Base-by-base conservation (phyloP, 257 asterid genomes). In the Gentiana straminea region DNA sequence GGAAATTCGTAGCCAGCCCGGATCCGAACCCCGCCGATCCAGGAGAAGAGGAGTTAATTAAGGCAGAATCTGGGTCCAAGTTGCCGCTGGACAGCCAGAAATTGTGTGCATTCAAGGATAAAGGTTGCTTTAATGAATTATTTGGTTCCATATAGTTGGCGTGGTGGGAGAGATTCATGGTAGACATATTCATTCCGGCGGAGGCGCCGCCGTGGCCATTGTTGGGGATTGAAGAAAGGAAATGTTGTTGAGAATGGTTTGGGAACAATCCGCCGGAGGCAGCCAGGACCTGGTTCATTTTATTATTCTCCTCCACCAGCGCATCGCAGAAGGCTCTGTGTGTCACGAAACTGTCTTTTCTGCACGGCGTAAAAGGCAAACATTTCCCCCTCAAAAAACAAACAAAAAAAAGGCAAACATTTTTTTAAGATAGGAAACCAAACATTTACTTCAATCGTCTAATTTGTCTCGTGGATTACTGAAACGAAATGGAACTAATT, bases 251-350 rank as follows among this genome's bases (percentile, higher is more conserved):
- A 1, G 53, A 33, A 39, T 65, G 70, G 55, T 47, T 58, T 24
- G 57, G 60, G 24, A 65, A 24, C 57, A 65, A 51, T 41, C 55
- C 59, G 36, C 54, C 60, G 0, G 52, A 32, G 49, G 57, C 58
- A 13, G 56, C 13, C 1, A 55, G 9, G 15, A 48, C 49, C 33
- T 62, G 60, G 52, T 54, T 63, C 41, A 60, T 48, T 52, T 67
- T 67, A 3, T 54, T 45, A 13, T 60, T 67, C 46, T 67, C 66
- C 49, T 66, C 62, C 33, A 51, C 60, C 38, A 60, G n/a, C 7
- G 66, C 63, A 6, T 67, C 72, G 8, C 72, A 60, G 51, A 67
- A 67, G 58, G 72, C 72, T 50, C 58, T 49, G 59, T 60, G 72
- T 36, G 72, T 67, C 38, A 67, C 67, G 36, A 67, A 67, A 43